phyloP scores from a whole-genome alignment of 768 basidiomycete species.

The Pleurotus ostreatus region DNA sequence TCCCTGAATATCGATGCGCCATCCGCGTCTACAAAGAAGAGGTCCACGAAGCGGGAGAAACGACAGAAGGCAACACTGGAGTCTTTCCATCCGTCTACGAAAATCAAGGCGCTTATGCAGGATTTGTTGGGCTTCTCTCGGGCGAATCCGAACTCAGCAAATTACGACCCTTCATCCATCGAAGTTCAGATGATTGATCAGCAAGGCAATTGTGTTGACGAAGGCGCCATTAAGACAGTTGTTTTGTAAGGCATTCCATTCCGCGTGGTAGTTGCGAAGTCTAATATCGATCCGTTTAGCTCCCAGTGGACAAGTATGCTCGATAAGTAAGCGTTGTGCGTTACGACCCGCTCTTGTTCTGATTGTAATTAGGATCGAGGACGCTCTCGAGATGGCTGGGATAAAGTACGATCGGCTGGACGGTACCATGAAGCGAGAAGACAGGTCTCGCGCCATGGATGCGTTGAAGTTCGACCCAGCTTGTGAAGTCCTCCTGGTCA shows the following conservation, averaged over 20 bases:
- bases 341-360: constrained; percentile 9
- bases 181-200: constrained; percentile 78
- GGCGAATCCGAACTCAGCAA: constrained; percentile 80
- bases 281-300: constrained; percentile 33
- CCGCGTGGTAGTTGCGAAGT: constrained; percentile 11
- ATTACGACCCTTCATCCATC: constrained; percentile 74
- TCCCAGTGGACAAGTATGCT: constrained; percentile 96
- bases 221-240: constrained; percentile 80
- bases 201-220: constrained; percentile 66
- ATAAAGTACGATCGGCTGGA: constrained; percentile 93
- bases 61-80: constrained; percentile 53
- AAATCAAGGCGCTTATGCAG: constrained; percentile 76
- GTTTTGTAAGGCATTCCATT: constrained; percentile 72
- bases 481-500: constrained; percentile 93
- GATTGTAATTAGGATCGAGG: constrained; percentile 62
- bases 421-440: constrained; percentile 97
- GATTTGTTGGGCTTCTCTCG: constrained; percentile 82
- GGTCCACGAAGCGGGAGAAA: constrained; percentile 62
- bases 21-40: constrained; percentile 48
- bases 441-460: constrained; percentile 89
- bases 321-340: constrained; percentile 58
- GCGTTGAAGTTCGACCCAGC: constrained; percentile 84
- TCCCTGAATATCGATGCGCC: constrained; percentile 29
- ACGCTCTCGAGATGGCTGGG: constrained; percentile 74
- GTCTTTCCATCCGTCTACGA: constrained; percentile 77